phyloP scores from a whole-genome alignment of 305 asterid species.

The Solanum chacoense region DNA sequence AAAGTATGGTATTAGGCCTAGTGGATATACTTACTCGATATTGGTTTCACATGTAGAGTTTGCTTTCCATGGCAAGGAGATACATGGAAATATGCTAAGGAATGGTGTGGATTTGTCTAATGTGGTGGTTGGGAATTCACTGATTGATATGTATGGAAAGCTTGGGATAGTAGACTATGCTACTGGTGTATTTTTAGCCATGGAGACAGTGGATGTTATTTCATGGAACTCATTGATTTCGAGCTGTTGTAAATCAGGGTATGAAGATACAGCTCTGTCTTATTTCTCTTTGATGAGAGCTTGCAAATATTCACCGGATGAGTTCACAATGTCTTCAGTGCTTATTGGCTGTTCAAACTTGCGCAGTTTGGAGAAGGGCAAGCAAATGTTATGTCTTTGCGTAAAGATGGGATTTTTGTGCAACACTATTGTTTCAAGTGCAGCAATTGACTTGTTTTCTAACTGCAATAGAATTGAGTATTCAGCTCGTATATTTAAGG shows the following conservation, averaged over 20 bases:
- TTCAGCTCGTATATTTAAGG: slow-evolving; percentile 42
- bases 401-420: slow-evolving; percentile 42
- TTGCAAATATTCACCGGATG: slow-evolving; percentile 32
- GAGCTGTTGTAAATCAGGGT: slow-evolving; percentile 39
- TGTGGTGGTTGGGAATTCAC: slow-evolving; percentile 55
- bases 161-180: slow-evolving; percentile 52
- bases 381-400: slow-evolving; percentile 42
- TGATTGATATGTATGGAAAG: slow-evolving; percentile 62
- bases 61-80: slow-evolving; percentile 45
- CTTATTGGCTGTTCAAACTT: slow-evolving; percentile 44
- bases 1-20: slow-evolving; percentile 32
- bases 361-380: slow-evolving; percentile 51
- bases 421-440: slow-evolving; percentile 54
- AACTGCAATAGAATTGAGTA: slow-evolving; percentile 52
- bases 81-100: slow-evolving; percentile 45
- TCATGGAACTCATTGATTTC: slow-evolving; percentile 74
- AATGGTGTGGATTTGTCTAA: slow-evolving; percentile 29
- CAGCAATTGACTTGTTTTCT: slow-evolving; percentile 58
- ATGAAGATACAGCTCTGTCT: slow-evolving; percentile 26
- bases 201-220: slow-evolving; percentile 51
- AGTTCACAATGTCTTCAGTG: slow-evolving; percentile 40
- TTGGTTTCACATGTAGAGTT: slow-evolving; percentile 33
- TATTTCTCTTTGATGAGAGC: slow-evolving; percentile 35
- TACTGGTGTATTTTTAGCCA: slow-evolving; percentile 36
- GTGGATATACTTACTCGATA: slow-evolving; percentile 47